These are phyloP conservation scores for Mycena latifolia DNA, from an alignment of 768 basidiomycete genomes.

Conservation along the genomic window DNA sequence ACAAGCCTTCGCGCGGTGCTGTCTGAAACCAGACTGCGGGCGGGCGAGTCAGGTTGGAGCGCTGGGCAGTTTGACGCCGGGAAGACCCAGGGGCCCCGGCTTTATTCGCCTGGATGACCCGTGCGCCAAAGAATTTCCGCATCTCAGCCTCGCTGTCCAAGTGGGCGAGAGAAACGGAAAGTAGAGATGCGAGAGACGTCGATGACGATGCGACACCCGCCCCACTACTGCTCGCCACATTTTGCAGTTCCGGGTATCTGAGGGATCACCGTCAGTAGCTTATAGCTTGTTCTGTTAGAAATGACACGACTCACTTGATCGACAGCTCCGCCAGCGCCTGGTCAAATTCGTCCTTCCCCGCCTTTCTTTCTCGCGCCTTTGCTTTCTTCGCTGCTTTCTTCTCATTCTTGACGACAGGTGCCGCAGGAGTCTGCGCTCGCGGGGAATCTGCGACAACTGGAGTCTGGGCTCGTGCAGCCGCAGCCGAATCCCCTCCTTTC, in stretches of 20 bases:
- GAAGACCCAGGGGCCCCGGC: constrained; percentile 48
- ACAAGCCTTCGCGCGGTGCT: constrained; percentile 78
- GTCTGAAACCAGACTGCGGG: constrained; percentile 82
- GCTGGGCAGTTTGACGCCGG: constrained; percentile 57
- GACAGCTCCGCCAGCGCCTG: constrained; percentile 88
- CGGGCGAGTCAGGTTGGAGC: constrained; percentile 84
- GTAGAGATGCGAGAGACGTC: constrained; percentile 62
- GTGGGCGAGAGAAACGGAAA: constrained; percentile 83
- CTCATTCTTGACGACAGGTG: constrained; percentile 51
- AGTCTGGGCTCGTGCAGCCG: constrained; percentile 23
- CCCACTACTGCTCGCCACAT: constrained; percentile 44
- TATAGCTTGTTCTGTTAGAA: neutral
- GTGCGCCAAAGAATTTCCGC: constrained; percentile 93
- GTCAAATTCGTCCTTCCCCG: constrained; percentile 84
- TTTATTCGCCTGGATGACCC: constrained; percentile 81
- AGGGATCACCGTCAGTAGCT: neutral
- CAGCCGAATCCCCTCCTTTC: constrained; percentile 37
- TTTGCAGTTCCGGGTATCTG: constrained; percentile 70
- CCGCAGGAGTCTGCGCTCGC: constrained; percentile 32
- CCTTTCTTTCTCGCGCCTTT: constrained; percentile 74
- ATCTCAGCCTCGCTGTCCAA: constrained; percentile 93
- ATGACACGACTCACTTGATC: constrained; percentile 63
- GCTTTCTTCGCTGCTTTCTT: constrained; percentile 75
- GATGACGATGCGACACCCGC: constrained; percentile 37
- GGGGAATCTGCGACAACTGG: constrained; percentile 8